These are phyloP conservation scores for Lodderomyces parapsilosis DNA, from an alignment of 1,139 yeast genomes.

Conservation along the genomic window DNA sequence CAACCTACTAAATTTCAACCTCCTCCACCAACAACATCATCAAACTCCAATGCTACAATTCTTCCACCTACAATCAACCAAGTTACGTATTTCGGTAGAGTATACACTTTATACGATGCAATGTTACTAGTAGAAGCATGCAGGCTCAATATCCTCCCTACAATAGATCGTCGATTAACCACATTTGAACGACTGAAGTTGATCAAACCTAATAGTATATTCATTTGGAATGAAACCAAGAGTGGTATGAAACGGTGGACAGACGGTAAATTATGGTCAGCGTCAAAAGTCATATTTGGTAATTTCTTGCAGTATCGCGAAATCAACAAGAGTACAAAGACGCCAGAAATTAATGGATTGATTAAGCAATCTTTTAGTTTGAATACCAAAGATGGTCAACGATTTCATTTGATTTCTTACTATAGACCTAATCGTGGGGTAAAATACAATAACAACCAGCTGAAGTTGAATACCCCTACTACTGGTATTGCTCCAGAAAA, in stretches of 20 bases:
- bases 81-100: constrained; percentile 63
- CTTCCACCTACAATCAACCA: constrained; percentile 20
- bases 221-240: constrained; percentile 69
- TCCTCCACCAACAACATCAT: background rate
- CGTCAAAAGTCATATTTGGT: constrained; percentile 62
- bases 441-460: too few relatives aligned
- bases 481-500: background rate
- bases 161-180: constrained; percentile 57
- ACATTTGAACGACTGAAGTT: constrained; percentile 49
- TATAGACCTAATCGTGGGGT: constrained; percentile 20
- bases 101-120: constrained; percentile 61
- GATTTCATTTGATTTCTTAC: constrained; percentile 57
- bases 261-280: constrained; percentile 71
- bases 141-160: constrained; percentile 54
- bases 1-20: too few relatives aligned
- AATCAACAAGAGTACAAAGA: constrained; percentile 36
- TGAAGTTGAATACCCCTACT: too few relatives aligned
- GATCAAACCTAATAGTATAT: constrained; percentile 60
- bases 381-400: constrained; percentile 47
- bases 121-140: constrained; percentile 64
- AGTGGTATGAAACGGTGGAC: constrained; percentile 79
- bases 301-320: constrained; percentile 64
- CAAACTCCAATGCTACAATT: background rate
- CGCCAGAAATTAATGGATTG: constrained; percentile 35
- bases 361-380: constrained; percentile 60